Conservation (phyloP, 2,329 filamentous ascomycete genomes). For the Clonostachys sp. region DNA sequence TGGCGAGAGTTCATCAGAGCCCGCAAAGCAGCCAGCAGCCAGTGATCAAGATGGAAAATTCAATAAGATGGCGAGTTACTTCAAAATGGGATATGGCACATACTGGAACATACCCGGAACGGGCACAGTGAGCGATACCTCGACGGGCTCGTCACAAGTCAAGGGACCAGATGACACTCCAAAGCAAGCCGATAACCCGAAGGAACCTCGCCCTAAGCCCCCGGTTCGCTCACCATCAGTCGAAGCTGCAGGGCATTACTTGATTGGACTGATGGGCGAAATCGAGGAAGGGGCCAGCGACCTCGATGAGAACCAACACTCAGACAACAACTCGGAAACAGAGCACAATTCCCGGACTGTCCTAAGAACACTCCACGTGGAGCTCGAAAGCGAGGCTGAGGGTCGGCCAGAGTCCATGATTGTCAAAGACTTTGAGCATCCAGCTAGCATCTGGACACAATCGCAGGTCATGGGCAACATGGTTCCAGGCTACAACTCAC, state of each 20-base stretch:
- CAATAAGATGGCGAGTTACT: constrained; percentile 50
- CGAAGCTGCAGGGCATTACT: constrained; percentile 43
- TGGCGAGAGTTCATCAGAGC: too few species aligned
- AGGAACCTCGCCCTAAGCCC: neutral
- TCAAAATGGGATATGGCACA: constrained; percentile 65
- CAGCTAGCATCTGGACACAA: constrained; percentile 20
- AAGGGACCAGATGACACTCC: too few species aligned
- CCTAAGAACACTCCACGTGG: constrained; percentile 63
- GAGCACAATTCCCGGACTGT: constrained; percentile 50
- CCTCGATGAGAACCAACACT: constrained; percentile 18
- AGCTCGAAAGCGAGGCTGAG: constrained; percentile 42
- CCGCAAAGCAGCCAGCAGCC: too few species aligned
- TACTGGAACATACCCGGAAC: constrained; percentile 48
- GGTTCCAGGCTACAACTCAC: constrained; percentile 24
- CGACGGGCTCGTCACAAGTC: constrained; percentile 4
- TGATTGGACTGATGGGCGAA: constrained; percentile 65
- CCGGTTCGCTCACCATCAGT: constrained; percentile 10
- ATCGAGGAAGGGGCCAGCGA: constrained; percentile 42
- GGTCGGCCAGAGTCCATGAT: constrained; percentile 37
- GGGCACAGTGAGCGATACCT: constrained; percentile 10
- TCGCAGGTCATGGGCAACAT: constrained; percentile 26
- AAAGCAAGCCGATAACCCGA: neutral
- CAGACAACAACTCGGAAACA: constrained; percentile 17
- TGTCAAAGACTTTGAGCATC: constrained; percentile 36
- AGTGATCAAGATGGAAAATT: neutral